Base-by-base conservation (phyloP, 495 filamentous ascomycete genomes). In the Penicillium ochrochloron region DNA sequence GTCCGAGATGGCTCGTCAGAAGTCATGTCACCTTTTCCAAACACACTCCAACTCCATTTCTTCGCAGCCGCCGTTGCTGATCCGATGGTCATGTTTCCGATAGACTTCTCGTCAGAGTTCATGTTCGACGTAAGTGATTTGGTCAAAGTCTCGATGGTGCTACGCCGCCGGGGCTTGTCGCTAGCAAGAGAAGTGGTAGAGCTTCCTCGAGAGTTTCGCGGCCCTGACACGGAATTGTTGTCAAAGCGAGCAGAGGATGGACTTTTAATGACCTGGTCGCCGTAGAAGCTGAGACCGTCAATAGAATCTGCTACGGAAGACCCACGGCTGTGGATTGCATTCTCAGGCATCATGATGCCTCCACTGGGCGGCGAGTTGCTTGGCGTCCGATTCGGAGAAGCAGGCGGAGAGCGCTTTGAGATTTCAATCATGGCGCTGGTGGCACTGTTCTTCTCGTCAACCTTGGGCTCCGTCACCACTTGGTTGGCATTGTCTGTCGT, bases 41-140 rank as follows among this genome's bases (percentile, higher is more conserved):
- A 83, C 5, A 91, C 86, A 67, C 85, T 89, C 80, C 86, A 84
- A 19, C 90, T 86, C 94, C 93, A 97, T 75, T 91, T 92, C 73
- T 90, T 94, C 3, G 93, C 92, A 14, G 86, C 88, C 6, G 90
- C 88, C 17, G 92, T 90, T 5, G 88, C 92, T 50, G 88, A 88
- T 0, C 88, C 85, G 39, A 96, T 82, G 5, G 89, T 86, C 31
- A 86, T 80, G 10, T 82, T 76, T 6, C 73, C 76, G 41, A 73
- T 72, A 46, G 68, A 62, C 69, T 71, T 79, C 57, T 76, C 79
- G 27, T 76, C 69, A 8, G 71, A 72, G 14, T 65, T 55, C 31
- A 60, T 64, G 19, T 60, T 54, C 14, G 76, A 65, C 5, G 68
- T 70, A 19, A 80, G 67, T 5, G 80, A 77, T 23, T 70, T 71